Percentiles rank a stretch among this genome's conserved stretches.
Conservation (phyloP, 495 filamentous ascomycete genomes). For the Venustampulla echinocandica region DNA sequence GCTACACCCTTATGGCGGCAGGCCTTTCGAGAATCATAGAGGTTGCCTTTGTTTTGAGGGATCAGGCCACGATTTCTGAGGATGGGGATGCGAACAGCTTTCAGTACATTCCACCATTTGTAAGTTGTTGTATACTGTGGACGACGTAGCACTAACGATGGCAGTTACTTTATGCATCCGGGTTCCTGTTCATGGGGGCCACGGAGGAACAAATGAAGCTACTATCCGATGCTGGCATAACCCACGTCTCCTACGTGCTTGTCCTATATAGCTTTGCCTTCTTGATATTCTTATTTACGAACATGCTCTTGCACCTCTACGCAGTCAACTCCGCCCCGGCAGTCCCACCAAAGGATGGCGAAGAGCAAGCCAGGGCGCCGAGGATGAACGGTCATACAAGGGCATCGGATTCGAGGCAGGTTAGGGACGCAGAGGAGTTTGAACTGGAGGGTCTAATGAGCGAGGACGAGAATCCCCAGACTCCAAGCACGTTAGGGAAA, state of each 20-base stretch:
- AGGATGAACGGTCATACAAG: conserved; percentile 48
- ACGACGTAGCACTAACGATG: conserved; percentile 1
- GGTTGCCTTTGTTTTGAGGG: conserved; percentile 76
- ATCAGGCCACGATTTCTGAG: conserved; percentile 48
- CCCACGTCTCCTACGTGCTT: conserved; percentile 84
- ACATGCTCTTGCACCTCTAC: conserved; percentile 77
- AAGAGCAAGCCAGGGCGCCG: conserved; percentile 8
- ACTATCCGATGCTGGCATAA: conserved; percentile 60
- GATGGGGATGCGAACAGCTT: conserved; percentile 71
- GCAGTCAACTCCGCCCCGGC: conserved; percentile 41
- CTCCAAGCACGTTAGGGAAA: conserved; percentile 28
- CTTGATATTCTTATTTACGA: conserved; percentile 80
- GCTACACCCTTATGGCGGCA: conserved; percentile 90
- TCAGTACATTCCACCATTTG: conserved; percentile 85
- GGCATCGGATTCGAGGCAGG: conserved; percentile 33
- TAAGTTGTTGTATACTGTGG: conserved; percentile 39
- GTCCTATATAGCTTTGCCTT: conserved; percentile 87
- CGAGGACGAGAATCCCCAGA: conserved; percentile 62
- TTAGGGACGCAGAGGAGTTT: conserved; percentile 78
- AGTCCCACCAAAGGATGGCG: conserved; percentile 20
- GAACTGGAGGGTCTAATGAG: conserved; percentile 86
- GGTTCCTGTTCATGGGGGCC: conserved; percentile 95
- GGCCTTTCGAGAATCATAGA: conserved; percentile 80
- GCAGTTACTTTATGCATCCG: conserved; percentile 83
- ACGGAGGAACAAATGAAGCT: conserved; percentile 92